These are phyloP conservation scores for Quercus cerris DNA, from an alignment of 306 rosid genomes.

Conservation along the genomic window DNA sequence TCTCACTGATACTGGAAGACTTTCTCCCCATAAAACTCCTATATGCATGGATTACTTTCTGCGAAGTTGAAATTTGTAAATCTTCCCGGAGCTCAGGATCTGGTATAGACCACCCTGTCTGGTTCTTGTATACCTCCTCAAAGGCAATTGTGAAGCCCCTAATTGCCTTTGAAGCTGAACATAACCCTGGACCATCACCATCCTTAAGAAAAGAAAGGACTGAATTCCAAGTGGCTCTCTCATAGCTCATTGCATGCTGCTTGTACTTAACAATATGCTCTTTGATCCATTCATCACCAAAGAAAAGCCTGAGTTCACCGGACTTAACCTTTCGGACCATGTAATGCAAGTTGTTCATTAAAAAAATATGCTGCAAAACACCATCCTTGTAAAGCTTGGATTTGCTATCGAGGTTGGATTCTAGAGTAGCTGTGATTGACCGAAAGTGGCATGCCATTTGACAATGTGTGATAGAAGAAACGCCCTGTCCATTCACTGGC, in stretches of 20 bases:
- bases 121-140: slow-evolving; percentile 57
- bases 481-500: background rate
- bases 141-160: slow-evolving; percentile 44
- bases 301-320: slow-evolving; percentile 31
- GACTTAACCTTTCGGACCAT: slow-evolving; percentile 52
- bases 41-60: slow-evolving; percentile 55
- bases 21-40: slow-evolving; percentile 31
- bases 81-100: slow-evolving; percentile 53
- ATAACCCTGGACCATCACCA: background rate
- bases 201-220: slow-evolving; percentile 32
- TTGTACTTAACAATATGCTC: slow-evolving; percentile 29
- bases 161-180: slow-evolving; percentile 13
- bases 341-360: slow-evolving; percentile 69
- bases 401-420: slow-evolving; percentile 43
- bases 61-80: slow-evolving; percentile 52
- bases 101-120: slow-evolving; percentile 59
- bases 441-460: slow-evolving; percentile 41
- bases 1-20: slow-evolving; percentile 34
- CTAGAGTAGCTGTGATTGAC: slow-evolving; percentile 35
- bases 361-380: slow-evolving; percentile 52
- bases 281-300: slow-evolving; percentile 59
- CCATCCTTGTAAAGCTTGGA: slow-evolving; percentile 50
- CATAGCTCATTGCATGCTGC: slow-evolving; percentile 38
- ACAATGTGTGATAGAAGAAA: background rate
- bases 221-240: slow-evolving; percentile 46